These are phyloP conservation scores for Ophiognomonia clavigignenti-juglandacearum DNA, from an alignment of 2,329 filamentous ascomycete species.

Conservation along the genomic window DNA sequence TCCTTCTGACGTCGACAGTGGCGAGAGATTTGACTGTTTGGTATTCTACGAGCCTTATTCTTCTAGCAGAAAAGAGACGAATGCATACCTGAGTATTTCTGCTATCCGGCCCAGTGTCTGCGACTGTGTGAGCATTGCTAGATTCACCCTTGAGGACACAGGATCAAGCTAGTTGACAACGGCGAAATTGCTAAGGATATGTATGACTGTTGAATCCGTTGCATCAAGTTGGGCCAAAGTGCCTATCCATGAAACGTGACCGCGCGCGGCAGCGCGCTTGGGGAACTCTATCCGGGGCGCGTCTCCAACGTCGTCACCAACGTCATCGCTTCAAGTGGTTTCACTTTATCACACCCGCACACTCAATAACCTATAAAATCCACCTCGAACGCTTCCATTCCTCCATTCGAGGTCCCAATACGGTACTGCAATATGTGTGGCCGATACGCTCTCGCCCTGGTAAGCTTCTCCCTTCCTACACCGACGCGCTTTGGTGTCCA, in stretches of 20 bases:
- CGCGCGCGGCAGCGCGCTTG: background rate
- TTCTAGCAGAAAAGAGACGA: background rate
- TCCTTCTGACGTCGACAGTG: background rate
- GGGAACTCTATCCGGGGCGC: background rate
- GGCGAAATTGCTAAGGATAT: too few species aligned
- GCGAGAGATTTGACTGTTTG: background rate
- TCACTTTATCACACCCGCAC: too few species aligned
- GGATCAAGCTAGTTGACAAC: too few species aligned
- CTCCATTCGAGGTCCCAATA: background rate
- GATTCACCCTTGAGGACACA: too few species aligned
- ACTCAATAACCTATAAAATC: too few species aligned
- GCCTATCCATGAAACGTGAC: background rate
- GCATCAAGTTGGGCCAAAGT: too few species aligned
- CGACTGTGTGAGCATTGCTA: too few species aligned
- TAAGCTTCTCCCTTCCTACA: slow-evolving; percentile 17
- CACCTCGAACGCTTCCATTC: too few species aligned
- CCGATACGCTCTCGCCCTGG: slow-evolving; percentile 31
- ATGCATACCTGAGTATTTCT: background rate
- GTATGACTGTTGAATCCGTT: too few species aligned
- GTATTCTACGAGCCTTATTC: background rate
- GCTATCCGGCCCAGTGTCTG: too few species aligned
- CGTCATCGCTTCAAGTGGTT: too few species aligned
- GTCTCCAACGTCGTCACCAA: background rate
- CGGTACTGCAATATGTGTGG: slow-evolving; percentile 27
- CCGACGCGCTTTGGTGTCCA: background rate